Percentiles rank a stretch among this genome's conserved stretches.
These are phyloP conservation scores for Thozetella sp. DNA, from an alignment of 495 filamentous ascomycete species.

Conservation along the genomic window DNA sequence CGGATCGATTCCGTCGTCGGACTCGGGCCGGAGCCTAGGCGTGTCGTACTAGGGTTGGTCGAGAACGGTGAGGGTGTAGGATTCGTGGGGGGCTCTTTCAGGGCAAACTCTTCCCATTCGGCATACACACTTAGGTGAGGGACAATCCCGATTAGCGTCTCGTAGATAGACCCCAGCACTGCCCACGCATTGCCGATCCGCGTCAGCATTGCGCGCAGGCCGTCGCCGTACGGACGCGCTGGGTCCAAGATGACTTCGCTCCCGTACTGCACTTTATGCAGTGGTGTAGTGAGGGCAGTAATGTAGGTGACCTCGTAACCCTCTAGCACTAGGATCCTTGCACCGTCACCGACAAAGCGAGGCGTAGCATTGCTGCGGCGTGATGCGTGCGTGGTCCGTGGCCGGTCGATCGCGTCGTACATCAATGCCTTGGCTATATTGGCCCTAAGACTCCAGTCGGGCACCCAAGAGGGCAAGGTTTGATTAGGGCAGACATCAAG, in stretches of 20 bases:
- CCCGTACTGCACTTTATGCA: not conserved
- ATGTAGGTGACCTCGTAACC: not conserved
- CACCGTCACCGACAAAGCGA: not conserved
- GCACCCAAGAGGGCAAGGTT: conserved; percentile 11
- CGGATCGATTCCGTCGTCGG: no score
- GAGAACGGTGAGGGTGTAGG: no score
- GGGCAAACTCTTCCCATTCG: conserved; percentile 6
- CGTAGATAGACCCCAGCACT: not conserved
- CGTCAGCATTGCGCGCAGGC: not conserved
- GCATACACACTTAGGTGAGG: not conserved
- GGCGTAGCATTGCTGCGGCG: not conserved
- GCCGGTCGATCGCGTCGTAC: not conserved
- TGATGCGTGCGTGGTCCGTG: not conserved
- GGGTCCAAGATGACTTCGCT: not conserved
- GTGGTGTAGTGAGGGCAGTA: not conserved
- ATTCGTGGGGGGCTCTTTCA: not conserved
- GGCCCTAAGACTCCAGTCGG: conserved; percentile 6
- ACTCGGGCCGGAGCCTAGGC: no score
- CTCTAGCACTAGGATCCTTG: not conserved
- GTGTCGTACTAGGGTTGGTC: no score
- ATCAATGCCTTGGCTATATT: not conserved
- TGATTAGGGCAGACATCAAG: not conserved
- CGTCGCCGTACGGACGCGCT: not conserved
- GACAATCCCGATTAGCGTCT: not conserved
- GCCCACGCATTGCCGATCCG: not conserved